Base-by-base conservation (phyloP, 768 basidiomycete genomes). In the Calocera viscosa region DNA sequence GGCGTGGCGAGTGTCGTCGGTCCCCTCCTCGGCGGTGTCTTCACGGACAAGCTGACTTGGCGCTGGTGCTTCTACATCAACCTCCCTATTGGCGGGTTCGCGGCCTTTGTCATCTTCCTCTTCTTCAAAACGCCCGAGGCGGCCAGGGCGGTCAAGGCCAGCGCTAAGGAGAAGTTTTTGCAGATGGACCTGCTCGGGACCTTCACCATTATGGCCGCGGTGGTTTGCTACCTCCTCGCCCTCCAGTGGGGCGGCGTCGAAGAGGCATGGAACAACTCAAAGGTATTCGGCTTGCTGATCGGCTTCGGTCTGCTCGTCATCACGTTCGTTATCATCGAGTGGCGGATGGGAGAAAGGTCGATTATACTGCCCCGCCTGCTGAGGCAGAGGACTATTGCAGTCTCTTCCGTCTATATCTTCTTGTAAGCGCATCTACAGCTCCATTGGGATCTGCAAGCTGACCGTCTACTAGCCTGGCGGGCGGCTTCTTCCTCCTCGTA, bases 41-140 rank as follows among this genome's bases (percentile, higher is more conserved):
- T 69, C 0, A 66, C 67, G 16, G 69, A 69, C 38, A 16, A 34
- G 19, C 26, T 64, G 5, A 64, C 14, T 8, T 69, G 69, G 67
- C 16, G 67, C 10, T 69, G 69, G 69, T 64, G 65, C 35, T 69
- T 69, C 43, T 68, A 63, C 33, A 67, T 68, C 53, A 69, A 69
- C 35, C 64, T 69, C 1, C 68, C 68, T 0, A 65, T 64, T 2
- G 67, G 68, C 19, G 66, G 28, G 1, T 14, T 64, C 16, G 68
- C 67, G 1, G 22, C 67, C 5, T 28, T 34, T 1, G 43, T 69
- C 3, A 53, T 69, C 24, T 66, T 38, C 47, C 66, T 69, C 38
- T 66, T 67, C 63, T 63, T 69, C 24, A 12, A 60, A 19, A 60
- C 53, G 53, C 53, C 53, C 11, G 53, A 60, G 30, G 53, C 53